phyloP scores from a whole-genome alignment of 495 filamentous ascomycete genomes.

The Echria macrotheca region DNA sequence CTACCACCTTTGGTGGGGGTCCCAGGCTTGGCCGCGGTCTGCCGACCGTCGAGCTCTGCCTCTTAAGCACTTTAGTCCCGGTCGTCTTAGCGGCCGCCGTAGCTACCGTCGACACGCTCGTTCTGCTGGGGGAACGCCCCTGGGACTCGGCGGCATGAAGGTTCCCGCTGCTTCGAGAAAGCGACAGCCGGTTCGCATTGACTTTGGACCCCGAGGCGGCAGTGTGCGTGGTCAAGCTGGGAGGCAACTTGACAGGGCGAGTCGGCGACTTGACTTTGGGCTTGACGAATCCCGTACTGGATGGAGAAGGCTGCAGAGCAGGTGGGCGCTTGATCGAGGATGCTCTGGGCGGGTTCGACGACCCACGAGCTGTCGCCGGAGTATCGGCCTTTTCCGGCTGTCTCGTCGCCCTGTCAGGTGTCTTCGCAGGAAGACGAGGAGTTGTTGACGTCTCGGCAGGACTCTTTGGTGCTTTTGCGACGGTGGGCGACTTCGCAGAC shows the following conservation, averaged over 20 bases:
- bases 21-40: slow-evolving; percentile 46
- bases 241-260: slow-evolving; percentile 54
- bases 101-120: slow-evolving; percentile 31
- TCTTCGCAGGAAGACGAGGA: slow-evolving; percentile 23
- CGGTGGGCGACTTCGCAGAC: slow-evolving; percentile 34
- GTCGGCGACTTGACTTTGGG: slow-evolving; percentile 61
- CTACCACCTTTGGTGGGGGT: slow-evolving; percentile 39
- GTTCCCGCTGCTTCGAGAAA: slow-evolving; percentile 33
- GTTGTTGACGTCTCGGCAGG: slow-evolving; percentile 20
- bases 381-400: slow-evolving; percentile 24
- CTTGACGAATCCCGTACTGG: slow-evolving; percentile 46
- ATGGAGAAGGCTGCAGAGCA: slow-evolving; percentile 28
- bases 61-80: slow-evolving; percentile 26
- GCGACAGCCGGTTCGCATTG: slow-evolving; percentile 31
- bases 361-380: slow-evolving; percentile 21
- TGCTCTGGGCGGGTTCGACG: slow-evolving; percentile 23
- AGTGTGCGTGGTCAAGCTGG: slow-evolving; percentile 58
- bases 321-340: slow-evolving; percentile 32
- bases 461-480: slow-evolving; percentile 26
- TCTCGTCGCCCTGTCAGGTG: slow-evolving; percentile 26
- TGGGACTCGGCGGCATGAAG: slow-evolving; percentile 23
- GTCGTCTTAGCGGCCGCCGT: slow-evolving; percentile 16
- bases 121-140: slow-evolving; percentile 41
- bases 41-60: slow-evolving; percentile 37
- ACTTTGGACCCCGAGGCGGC: slow-evolving; percentile 55